A percentile compares a stretch with the other conserved stretches of the same genome.
Evolutionary conservation across 257 asterid species (phyloP).

Genomic region (Nicotiana paniculata): DNA sequence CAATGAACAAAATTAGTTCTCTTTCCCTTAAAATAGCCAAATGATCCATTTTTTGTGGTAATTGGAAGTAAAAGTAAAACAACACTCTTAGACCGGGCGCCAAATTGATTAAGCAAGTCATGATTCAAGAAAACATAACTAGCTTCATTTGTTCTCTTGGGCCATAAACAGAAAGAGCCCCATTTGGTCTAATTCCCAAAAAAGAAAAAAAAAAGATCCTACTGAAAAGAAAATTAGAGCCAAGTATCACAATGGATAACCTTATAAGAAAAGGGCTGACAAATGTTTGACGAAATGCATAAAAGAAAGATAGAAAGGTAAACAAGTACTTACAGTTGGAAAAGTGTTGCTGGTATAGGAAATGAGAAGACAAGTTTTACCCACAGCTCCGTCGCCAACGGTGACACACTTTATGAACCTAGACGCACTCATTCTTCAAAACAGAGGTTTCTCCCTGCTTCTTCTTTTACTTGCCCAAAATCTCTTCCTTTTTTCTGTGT

Average conservation of each 20-base stretch:
- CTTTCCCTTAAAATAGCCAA: neutral
- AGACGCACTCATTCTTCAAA: slow-evolving; percentile 19
- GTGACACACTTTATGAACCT: slow-evolving; percentile 22
- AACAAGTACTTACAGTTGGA: slow-evolving; percentile 17
- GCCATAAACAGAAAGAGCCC: neutral
- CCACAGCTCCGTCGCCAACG: slow-evolving; percentile 27
- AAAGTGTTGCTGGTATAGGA: slow-evolving; percentile 20
- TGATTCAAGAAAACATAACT: neutral
- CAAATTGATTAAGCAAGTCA: neutral
- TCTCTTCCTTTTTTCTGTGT: neutral
- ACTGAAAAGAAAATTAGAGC: neutral
- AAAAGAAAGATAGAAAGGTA: neutral
- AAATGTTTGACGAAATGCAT: neutral
- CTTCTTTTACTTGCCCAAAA: neutral
- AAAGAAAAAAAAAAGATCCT: neutral
- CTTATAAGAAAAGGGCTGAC: neutral
- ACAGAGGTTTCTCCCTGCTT: neutral
- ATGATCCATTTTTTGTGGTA: neutral
- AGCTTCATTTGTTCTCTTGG: neutral
- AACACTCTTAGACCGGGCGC: neutral
- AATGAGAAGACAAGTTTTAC: slow-evolving; percentile 25
- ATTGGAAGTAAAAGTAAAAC: neutral
- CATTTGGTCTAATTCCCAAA: neutral
- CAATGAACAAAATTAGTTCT: neutral
- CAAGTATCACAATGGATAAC: neutral